Evolutionary conservation across 352 stramenopile genomes (phyloP).

Genomic region (Globisporangium mamillatum): DNA sequence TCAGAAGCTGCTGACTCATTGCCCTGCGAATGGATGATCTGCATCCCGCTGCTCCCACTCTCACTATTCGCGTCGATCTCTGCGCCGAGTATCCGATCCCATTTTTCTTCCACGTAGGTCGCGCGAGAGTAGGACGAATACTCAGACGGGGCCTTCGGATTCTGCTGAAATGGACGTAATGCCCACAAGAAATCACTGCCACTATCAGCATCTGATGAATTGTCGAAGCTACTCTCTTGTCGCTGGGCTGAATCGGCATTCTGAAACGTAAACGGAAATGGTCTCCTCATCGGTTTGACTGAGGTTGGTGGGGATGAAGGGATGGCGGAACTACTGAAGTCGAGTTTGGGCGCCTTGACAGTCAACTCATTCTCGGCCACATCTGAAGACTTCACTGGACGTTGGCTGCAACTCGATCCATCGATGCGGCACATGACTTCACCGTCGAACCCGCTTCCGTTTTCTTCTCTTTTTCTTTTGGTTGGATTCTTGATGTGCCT

Average conservation of each 20-base stretch:
- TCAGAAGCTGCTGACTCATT: conserved; percentile 5
- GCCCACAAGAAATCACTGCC: conserved; percentile 17
- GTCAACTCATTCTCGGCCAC: not conserved
- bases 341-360: not conserved
- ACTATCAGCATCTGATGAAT: conserved; percentile 5
- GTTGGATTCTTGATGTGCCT: conserved; percentile 55
- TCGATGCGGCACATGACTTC: conserved; percentile 61
- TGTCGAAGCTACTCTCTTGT: not conserved
- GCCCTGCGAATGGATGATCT: conserved; percentile 12
- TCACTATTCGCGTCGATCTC: conserved; percentile 27
- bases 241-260: not conserved
- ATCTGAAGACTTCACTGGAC: not conserved
- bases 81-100: conserved; percentile 59
- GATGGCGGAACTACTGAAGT: not conserved
- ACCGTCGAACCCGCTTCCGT: conserved; percentile 66
- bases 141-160: conserved; percentile 12
- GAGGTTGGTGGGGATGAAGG: not conserved
- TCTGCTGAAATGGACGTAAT: conserved; percentile 15
- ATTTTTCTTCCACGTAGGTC: conserved; percentile 61
- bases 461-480: conserved; percentile 47
- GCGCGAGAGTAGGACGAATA: conserved; percentile 24
- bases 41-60: conserved; percentile 6
- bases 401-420: conserved; percentile 16
- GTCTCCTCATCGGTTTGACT: conserved; percentile 10
- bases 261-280: conserved; percentile 10